Conservation (phyloP, 2,329 filamentous ascomycete genomes). For the Ascosphaera aggregata region DNA sequence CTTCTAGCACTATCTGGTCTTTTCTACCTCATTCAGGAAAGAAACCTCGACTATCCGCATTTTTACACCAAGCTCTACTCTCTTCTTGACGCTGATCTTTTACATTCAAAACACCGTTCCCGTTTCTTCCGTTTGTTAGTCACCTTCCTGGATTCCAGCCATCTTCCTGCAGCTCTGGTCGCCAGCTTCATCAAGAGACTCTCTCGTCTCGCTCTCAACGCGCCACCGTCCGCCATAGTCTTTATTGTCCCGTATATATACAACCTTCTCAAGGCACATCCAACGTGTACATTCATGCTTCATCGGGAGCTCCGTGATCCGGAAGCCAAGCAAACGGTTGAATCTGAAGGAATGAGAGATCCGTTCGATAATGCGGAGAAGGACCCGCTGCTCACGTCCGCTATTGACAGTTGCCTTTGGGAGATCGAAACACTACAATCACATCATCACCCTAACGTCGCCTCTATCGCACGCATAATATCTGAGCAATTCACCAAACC, state of each 20-base stretch:
- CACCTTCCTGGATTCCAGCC: conserved; percentile 72
- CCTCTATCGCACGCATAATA: conserved; percentile 78
- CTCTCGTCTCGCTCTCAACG: conserved; percentile 59
- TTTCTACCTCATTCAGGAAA: conserved; percentile 81
- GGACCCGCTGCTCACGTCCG: conserved; percentile 65
- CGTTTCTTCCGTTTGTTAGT: conserved; percentile 83
- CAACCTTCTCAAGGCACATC: conserved; percentile 78
- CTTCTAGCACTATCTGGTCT: conserved; percentile 77
- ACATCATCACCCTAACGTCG: conserved; percentile 94
- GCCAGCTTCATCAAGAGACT: conserved; percentile 95
- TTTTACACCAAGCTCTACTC: conserved; percentile 93
- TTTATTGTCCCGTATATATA: conserved; percentile 83
- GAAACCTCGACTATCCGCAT: conserved; percentile 84
- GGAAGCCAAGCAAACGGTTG: conserved; percentile 33
- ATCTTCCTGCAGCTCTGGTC: conserved; percentile 73
- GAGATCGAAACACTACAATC: conserved; percentile 76
- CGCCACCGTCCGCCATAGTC: conserved; percentile 74
- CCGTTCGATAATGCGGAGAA: conserved; percentile 52
- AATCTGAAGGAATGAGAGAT: conserved; percentile 42
- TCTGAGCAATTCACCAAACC: conserved; percentile 95
- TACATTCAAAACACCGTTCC: conserved; percentile 87
- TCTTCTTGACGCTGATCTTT: conserved; percentile 57
- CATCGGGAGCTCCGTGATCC: conserved; percentile 46
- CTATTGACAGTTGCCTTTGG: conserved; percentile 88
- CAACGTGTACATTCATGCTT: conserved; percentile 85